Percentiles rank a stretch among this genome's conserved stretches.
These are phyloP conservation scores for Teratosphaeria zuluensis DNA, from an alignment of 2,329 filamentous ascomycete species.

Conservation along the genomic window DNA sequence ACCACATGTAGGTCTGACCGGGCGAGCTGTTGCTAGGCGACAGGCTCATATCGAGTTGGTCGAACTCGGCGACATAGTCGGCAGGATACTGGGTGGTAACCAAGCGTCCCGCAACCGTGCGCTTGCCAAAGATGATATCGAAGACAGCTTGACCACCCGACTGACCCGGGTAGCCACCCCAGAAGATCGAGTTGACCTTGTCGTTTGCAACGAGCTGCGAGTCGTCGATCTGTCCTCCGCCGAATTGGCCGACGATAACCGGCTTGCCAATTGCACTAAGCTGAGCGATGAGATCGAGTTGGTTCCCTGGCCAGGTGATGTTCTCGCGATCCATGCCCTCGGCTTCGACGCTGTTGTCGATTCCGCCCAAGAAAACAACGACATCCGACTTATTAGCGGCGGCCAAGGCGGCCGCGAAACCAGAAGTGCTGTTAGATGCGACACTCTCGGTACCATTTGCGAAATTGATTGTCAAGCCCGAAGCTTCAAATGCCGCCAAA, in stretches of 20 bases:
- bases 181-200: slow-evolving; percentile 33
- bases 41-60: slow-evolving; percentile 21
- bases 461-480: slow-evolving; percentile 7
- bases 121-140: slow-evolving; percentile 34
- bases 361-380: slow-evolving; percentile 15
- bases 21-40: slow-evolving; percentile 27
- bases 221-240: slow-evolving; percentile 36
- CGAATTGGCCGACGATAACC: slow-evolving; percentile 25
- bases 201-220: slow-evolving; percentile 29
- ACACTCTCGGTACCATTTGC: slow-evolving; percentile 9
- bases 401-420: slow-evolving; percentile 9
- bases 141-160: slow-evolving; percentile 33
- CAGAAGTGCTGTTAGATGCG: slow-evolving; percentile 8
- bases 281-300: slow-evolving; percentile 31
- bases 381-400: slow-evolving; percentile 13
- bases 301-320: slow-evolving; percentile 35
- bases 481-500: slow-evolving; percentile 10
- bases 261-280: slow-evolving; percentile 27
- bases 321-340: slow-evolving; percentile 32
- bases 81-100: slow-evolving; percentile 29
- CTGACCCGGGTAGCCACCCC: slow-evolving; percentile 36
- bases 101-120: slow-evolving; percentile 34
- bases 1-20: slow-evolving; percentile 37
- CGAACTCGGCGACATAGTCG: slow-evolving; percentile 25
- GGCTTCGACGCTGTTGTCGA: slow-evolving; percentile 32